These are phyloP conservation scores for Fusarium pseudocircinatum DNA, from an alignment of 2,329 filamentous ascomycete species.

Conservation along the genomic window DNA sequence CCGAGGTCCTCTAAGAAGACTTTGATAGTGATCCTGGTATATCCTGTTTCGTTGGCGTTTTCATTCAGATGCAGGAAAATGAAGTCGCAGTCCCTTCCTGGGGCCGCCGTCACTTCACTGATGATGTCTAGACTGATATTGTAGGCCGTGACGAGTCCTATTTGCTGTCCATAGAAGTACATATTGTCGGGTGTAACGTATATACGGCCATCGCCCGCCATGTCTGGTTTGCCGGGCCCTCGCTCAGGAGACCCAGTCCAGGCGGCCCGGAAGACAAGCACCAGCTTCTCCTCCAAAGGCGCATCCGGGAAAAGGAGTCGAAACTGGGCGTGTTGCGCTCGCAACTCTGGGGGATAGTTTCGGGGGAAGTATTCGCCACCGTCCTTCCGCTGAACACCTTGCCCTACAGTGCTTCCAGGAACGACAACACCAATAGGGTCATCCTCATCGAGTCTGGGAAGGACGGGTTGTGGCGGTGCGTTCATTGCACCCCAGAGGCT, in stretches of 20 bases:
- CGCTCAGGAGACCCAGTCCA: conserved; percentile 70
- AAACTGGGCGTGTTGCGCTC: conserved; percentile 92
- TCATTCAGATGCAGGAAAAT: conserved; percentile 82
- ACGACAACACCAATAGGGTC: conserved; percentile 55
- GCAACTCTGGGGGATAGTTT: conserved; percentile 84
- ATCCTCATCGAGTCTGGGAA: conserved; percentile 50
- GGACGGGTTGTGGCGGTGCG: conserved; percentile 42
- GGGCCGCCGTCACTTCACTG: conserved; percentile 87
- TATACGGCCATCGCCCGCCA: conserved; percentile 76
- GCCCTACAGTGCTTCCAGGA: conserved; percentile 46
- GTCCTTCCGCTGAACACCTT: conserved; percentile 45
- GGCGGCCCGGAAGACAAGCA: conserved; percentile 91
- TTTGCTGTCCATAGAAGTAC: conserved; percentile 96
- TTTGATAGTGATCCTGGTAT: conserved; percentile 85
- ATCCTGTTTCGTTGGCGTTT: conserved; percentile 69
- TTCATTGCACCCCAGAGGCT: conserved; percentile 71
- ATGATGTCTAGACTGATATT: conserved; percentile 79
- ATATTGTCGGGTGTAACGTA: conserved; percentile 89
- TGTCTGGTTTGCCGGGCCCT: conserved; percentile 52
- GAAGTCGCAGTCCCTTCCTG: conserved; percentile 92
- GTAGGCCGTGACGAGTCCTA: conserved; percentile 88
- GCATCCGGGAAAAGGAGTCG: conserved; percentile 88
- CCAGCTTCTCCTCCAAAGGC: conserved; percentile 79
- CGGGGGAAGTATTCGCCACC: conserved; percentile 69
- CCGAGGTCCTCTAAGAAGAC: conserved; percentile 89